Conservation (phyloP, 495 filamentous ascomycete genomes). For the Penicillium lividum region DNA sequence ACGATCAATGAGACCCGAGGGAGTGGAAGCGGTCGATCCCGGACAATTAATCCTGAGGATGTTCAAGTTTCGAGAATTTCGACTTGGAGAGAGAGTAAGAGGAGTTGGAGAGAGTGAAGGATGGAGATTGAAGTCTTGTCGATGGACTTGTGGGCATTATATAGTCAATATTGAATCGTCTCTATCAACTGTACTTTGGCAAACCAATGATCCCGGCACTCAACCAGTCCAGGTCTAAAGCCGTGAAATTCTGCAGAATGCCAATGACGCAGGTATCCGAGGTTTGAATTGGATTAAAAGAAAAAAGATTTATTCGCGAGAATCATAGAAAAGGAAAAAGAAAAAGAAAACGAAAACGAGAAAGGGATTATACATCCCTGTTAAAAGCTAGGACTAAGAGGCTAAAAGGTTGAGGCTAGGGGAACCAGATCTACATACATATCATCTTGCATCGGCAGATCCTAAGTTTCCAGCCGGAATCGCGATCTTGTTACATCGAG, state of each 20-base stretch:
- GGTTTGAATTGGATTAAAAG: background rate
- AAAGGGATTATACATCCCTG: conserved; percentile 6
- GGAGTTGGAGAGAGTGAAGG: conserved; percentile 1
- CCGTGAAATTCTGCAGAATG: conserved; percentile 15
- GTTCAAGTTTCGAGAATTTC: background rate
- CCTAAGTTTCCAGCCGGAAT: conserved; percentile 2
- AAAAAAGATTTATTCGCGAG: background rate
- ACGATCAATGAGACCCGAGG: conserved; percentile 22
- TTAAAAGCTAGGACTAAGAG: background rate
- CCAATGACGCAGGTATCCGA: conserved; percentile 28
- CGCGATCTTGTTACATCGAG: background rate
- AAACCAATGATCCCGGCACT: background rate
- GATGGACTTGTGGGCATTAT: conserved; percentile 18
- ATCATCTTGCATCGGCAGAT: conserved; percentile 10
- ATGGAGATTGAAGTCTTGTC: background rate
- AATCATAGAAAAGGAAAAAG: conserved; percentile 3
- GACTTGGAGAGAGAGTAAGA: conserved; percentile 7
- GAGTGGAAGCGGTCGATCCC: conserved; percentile 28
- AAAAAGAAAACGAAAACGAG: conserved; percentile 1
- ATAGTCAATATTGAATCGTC: conserved; percentile 10
- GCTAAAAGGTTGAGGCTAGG: background rate
- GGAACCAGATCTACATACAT: conserved; percentile 3
- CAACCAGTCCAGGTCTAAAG: conserved; percentile 17
- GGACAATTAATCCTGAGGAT: conserved; percentile 14
- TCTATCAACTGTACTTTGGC: conserved; percentile 2